Evolutionary conservation across 371 early-diverging fungal genomes (phyloP).

Genomic region (Phascolomyces articulosus): DNA sequence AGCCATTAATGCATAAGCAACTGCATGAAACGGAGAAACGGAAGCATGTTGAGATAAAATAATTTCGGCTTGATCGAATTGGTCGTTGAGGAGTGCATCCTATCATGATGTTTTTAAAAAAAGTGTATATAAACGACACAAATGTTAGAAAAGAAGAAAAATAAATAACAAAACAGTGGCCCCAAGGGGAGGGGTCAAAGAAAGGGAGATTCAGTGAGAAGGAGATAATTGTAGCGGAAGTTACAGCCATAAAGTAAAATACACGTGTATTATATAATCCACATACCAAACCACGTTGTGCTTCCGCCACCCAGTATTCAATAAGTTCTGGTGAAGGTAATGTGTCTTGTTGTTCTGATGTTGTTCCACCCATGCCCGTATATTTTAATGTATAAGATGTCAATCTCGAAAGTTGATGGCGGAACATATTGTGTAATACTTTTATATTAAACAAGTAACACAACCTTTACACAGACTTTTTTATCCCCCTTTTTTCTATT

Average conservation of each 20-base stretch:
- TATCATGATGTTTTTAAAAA: slow-evolving; percentile 16
- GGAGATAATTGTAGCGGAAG: no score
- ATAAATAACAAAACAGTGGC: neutral
- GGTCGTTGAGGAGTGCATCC: slow-evolving; percentile 52
- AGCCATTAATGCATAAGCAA: slow-evolving; percentile 50
- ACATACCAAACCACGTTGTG: slow-evolving; percentile 51
- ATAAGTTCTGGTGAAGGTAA: slow-evolving; percentile 34
- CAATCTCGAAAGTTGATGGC: slow-evolving; percentile 41
- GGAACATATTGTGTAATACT: slow-evolving; percentile 32
- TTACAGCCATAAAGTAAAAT: neutral
- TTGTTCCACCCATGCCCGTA: slow-evolving; percentile 36
- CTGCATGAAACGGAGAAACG: slow-evolving; percentile 54
- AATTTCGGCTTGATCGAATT: slow-evolving; percentile 43
- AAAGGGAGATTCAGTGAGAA: neutral
- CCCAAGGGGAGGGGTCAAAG: neutral
- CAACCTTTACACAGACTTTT: neutral
- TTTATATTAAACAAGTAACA: neutral
- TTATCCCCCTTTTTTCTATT: neutral
- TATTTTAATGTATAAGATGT: slow-evolving; percentile 46
- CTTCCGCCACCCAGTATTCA: slow-evolving; percentile 47
- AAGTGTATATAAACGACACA: no score
- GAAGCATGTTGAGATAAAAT: slow-evolving; percentile 42
- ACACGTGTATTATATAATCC: neutral
- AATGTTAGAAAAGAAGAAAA: no score
- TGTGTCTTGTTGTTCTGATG: slow-evolving; percentile 29